phyloP scores from a whole-genome alignment of 805 yeast genomes.

The Kodamaea neixiangensis region DNA sequence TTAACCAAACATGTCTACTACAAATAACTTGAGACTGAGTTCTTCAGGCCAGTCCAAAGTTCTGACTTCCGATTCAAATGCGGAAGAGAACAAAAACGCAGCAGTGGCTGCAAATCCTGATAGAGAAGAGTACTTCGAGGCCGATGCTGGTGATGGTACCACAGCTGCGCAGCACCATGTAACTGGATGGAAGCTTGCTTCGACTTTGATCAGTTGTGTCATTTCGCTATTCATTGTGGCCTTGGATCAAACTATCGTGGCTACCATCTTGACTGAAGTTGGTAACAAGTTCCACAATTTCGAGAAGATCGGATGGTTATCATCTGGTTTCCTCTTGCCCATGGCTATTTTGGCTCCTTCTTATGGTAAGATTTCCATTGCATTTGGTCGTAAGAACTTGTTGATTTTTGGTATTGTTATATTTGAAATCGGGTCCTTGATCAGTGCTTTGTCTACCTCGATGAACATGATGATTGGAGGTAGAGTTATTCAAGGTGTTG shows the following conservation, averaged over 20 bases:
- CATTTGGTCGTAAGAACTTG: constrained; percentile 56
- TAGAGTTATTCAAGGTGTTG: constrained; percentile 68
- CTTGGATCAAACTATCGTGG: constrained; percentile 59
- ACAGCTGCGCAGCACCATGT: constrained; percentile 36
- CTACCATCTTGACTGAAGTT: constrained; percentile 52
- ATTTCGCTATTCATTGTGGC: constrained; percentile 44
- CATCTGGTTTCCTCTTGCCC: constrained; percentile 55
- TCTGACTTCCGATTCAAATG: too few relatives aligned
- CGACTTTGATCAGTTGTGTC: constrained; percentile 30
- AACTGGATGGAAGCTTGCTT: constrained; percentile 25
- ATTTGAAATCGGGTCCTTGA: constrained; percentile 63
- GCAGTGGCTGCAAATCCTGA: constrained; percentile 15
- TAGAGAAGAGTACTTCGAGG: constrained; percentile 29
- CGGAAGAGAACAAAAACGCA: too few relatives aligned
- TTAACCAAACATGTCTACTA: too few relatives aligned
- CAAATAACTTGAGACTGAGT: too few relatives aligned
- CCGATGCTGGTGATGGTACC: constrained; percentile 46
- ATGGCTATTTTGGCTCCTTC: constrained; percentile 52
- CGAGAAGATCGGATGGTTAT: constrained; percentile 58
- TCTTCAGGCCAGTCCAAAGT: too few relatives aligned
- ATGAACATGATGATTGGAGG: constrained; percentile 70
- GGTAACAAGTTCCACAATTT: constrained; percentile 51
- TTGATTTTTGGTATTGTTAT: constrained; percentile 49
- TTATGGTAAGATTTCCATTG: constrained; percentile 58
- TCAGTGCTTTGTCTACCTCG: constrained; percentile 53